phyloP scores from a whole-genome alignment of 306 rosid species.

The Prunus salicina region DNA sequence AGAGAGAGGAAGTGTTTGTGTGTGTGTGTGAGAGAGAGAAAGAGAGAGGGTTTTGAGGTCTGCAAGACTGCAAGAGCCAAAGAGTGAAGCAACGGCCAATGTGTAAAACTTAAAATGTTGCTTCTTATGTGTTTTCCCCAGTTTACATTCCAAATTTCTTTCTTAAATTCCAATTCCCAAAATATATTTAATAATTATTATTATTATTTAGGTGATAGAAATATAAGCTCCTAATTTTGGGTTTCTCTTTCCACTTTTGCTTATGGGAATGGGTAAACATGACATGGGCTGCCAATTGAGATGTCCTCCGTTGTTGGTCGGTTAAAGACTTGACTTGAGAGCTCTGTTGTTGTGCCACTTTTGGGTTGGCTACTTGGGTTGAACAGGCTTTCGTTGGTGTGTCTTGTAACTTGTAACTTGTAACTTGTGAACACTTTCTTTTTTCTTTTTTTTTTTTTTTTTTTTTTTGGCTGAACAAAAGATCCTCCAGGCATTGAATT shows the following conservation, averaged over 20 bases:
- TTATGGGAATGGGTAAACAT: too few species aligned
- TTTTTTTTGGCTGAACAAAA: background rate
- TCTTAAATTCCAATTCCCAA: background rate
- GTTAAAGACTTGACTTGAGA: too few species aligned
- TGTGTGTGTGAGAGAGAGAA: background rate
- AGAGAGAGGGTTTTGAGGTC: slow-evolving; percentile 28
- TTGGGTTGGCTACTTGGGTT: background rate
- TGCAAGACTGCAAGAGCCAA: slow-evolving; percentile 21
- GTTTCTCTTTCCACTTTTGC: too few species aligned
- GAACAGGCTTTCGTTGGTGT: background rate
- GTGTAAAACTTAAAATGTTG: background rate
- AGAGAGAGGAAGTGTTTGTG: background rate
- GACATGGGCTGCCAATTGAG: too few species aligned
- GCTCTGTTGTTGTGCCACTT: too few species aligned
- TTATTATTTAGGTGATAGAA: background rate
- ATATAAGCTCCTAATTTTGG: too few species aligned
- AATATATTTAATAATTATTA: background rate
- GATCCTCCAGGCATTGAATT: too few species aligned
- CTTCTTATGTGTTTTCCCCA: background rate
- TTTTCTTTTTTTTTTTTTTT: background rate
- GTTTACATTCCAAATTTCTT: background rate
- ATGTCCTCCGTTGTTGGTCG: too few species aligned
- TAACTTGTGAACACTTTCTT: background rate
- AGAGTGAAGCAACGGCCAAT: background rate
- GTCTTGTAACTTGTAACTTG: background rate